Evolutionary conservation across 495 filamentous ascomycete genomes (phyloP).

Genomic region (Parmelia sp.): DNA sequence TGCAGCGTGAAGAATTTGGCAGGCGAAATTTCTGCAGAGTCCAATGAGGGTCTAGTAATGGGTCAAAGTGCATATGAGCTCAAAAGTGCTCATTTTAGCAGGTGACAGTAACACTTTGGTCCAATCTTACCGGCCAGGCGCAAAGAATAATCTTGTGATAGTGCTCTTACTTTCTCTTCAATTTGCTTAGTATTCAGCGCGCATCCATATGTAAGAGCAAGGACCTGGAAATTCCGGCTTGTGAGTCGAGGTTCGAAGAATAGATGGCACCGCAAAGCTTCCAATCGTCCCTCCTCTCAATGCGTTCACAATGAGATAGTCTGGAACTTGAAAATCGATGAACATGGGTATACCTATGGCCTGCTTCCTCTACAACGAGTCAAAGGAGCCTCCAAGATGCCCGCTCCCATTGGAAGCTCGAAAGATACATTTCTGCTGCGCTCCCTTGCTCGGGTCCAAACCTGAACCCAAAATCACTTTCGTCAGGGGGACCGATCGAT

Average conservation of each 20-base stretch:
- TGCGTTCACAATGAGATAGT: background rate
- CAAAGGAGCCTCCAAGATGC: background rate
- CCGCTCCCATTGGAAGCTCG: background rate
- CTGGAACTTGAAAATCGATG: background rate
- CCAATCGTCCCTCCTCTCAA: background rate
- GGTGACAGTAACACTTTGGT: background rate
- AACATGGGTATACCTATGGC: background rate
- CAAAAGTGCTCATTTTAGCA: background rate
- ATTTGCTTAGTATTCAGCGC: background rate
- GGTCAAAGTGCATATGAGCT: background rate
- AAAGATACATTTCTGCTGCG: background rate
- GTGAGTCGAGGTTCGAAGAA: background rate
- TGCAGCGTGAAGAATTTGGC: too few species aligned
- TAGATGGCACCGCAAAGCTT: background rate
- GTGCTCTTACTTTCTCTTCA: background rate
- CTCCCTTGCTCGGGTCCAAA: background rate
- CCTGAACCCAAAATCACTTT: background rate
- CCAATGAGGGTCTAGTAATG: background rate
- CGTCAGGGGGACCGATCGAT: background rate
- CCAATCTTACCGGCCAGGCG: background rate
- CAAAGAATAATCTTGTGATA: background rate
- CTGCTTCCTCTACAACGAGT: background rate
- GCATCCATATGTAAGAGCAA: background rate
- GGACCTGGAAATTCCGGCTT: background rate
- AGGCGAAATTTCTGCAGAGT: too few species aligned